Evolutionary conservation across 345 rosid genomes (phyloP).

Genomic region (Gossypium longicalyx): DNA sequence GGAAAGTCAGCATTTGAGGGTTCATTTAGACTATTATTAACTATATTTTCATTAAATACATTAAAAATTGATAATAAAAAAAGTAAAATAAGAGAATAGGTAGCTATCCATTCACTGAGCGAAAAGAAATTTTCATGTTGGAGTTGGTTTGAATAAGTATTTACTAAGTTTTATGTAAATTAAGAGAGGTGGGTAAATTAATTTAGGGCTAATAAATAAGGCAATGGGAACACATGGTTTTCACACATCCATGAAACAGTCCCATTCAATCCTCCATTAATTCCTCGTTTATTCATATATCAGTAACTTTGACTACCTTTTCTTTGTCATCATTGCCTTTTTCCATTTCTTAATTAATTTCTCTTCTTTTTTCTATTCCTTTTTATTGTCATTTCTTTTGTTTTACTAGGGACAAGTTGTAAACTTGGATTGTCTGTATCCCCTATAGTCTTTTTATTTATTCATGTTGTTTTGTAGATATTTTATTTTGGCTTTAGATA

Average conservation of each 20-base stretch:
- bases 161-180: neutral
- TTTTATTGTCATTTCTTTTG: neutral
- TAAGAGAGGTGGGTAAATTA: neutral
- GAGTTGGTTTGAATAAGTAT: neutral
- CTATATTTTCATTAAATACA: too few species aligned
- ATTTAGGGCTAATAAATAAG: neutral
- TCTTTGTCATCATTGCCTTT: constrained; percentile 8
- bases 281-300: constrained; percentile 27
- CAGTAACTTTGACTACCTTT: constrained; percentile 23
- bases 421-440: neutral
- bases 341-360: neutral
- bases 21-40: too few species aligned
- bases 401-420: neutral
- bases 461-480: neutral
- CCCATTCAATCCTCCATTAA: constrained; percentile 33
- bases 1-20: too few species aligned
- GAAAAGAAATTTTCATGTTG: neutral
- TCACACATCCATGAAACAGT: constrained; percentile 26
- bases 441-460: neutral
- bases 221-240: constrained; percentile 27
- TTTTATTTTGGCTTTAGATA: neutral
- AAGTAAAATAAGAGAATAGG: too few species aligned
- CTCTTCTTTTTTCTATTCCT: neutral
- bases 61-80: too few species aligned
- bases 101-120: too few species aligned